Base-by-base conservation (phyloP, 108 stramenopile genomes). In the Nitzschia inconspicua region DNA sequence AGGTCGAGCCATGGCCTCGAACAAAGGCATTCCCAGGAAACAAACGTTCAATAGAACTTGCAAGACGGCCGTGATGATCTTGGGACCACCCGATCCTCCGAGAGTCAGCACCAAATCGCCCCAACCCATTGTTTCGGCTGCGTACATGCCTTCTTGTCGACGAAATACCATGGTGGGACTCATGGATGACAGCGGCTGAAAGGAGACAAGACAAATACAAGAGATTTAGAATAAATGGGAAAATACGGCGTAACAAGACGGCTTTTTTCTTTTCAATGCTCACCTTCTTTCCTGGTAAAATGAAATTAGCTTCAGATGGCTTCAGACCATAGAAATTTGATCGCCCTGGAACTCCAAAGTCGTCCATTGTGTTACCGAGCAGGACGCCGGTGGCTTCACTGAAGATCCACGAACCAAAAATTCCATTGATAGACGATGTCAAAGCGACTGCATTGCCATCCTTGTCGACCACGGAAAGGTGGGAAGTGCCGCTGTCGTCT, bases 281-380 rank as follows among this genome's bases (percentile, higher is more conserved):
- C 35, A 65, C 64, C 53, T 58, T 64, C 53, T 94, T 94, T 22
- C 78, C 74, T 36, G 89, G 85, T 14, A 44, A 59, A 43, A 84
- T 72, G 51, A 77, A 94, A 48, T 94, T 94, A 1, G 59, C 40
- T 40, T 75, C 65, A 19, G 86, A 82, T 14, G 93, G 93, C 10
- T 60, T 56, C 34, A 90, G 53, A 8, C 85, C 86, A 66, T 44
- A 75, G 44, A 39, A 73, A 61, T 93, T 86, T 8, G 79, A 34
- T 39, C 50, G 22, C 39, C 85, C 86, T 36, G 88, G 88, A 34
- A 60, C 77, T 3, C 82, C 70, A 73, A 89, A 89, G 47, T 89
- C 76, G 53, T 85, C 87, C 84, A 89, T 85, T 25, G 83, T 73
- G 60, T 89, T 80, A 63, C 86, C 86, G 13, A 94, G 51, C n/a